These are phyloP conservation scores for Sclerotinia sclerotiorum DNA, from an alignment of 2,329 filamentous ascomycete genomes.

Conservation along the genomic window DNA sequence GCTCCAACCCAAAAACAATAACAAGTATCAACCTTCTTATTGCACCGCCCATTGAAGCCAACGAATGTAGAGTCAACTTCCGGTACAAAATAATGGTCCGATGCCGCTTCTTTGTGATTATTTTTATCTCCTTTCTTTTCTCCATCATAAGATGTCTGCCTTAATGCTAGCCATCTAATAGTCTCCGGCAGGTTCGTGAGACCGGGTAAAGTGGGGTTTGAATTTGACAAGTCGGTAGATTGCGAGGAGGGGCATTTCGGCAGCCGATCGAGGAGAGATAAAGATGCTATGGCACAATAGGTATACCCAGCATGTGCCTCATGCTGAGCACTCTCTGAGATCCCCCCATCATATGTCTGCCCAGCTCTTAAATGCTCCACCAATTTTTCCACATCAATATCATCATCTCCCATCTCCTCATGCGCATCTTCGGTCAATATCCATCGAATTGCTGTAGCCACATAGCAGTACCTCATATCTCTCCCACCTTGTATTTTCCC, in stretches of 20 bases:
- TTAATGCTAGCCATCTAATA: conserved; percentile 58
- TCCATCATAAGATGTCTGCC: conserved; percentile 61
- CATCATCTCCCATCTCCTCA: conserved; percentile 53
- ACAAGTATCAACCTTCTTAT: conserved; percentile 92
- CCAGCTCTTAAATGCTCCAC: conserved; percentile 68
- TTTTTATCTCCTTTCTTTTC: conserved; percentile 43
- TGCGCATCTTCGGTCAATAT: conserved; percentile 68
- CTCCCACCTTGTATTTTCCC: conserved; percentile 70
- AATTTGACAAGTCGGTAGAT: conserved; percentile 21
- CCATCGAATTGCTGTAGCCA: conserved; percentile 78
- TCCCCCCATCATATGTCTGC: conserved; percentile 45
- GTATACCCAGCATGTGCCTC: conserved; percentile 70
- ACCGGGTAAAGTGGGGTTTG: conserved; percentile 37
- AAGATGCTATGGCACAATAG: conserved; percentile 79
- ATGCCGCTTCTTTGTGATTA: conserved; percentile 22
- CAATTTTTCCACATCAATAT: conserved; percentile 72
- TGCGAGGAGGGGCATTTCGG: conserved; percentile 29
- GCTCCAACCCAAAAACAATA: conserved; percentile 91
- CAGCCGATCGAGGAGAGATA: conserved; percentile 62
- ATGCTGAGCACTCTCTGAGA: conserved; percentile 40
- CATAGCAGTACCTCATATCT: conserved; percentile 87
- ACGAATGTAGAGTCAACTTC: conserved; percentile 46
- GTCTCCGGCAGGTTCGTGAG: conserved; percentile 41
- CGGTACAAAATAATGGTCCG: conserved; percentile 12
- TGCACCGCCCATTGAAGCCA: conserved; percentile 86